Conservation (phyloP, 371 early-diverging fungal species). For the Mortierella polycephala region DNA sequence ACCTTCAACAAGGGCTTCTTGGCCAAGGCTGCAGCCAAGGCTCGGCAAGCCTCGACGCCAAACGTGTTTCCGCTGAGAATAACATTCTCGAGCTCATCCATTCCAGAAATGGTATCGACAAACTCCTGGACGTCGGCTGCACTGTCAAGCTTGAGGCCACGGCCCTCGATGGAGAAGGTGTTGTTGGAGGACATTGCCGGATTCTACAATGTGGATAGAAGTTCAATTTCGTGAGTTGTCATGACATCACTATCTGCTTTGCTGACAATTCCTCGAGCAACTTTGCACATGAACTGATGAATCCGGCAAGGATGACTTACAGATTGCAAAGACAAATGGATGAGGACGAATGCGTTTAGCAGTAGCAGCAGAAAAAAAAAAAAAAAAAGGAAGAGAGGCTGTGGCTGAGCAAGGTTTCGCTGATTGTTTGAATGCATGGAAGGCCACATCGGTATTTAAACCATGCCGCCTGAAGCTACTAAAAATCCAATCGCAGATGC, state of each 20-base stretch:
- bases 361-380: neutral
- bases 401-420: neutral
- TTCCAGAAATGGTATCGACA: slow-evolving; percentile 72
- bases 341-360: too few relatives aligned
- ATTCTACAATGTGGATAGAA: too few relatives aligned
- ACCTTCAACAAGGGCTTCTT: slow-evolving; percentile 79
- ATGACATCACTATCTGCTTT: too few relatives aligned
- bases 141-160: slow-evolving; percentile 84
- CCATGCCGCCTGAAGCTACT: too few relatives aligned
- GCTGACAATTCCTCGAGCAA: too few relatives aligned
- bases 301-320: neutral
- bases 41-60: slow-evolving; percentile 92
- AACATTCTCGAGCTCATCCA: slow-evolving; percentile 78
- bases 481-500: too few relatives aligned
- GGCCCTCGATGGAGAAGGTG: slow-evolving; percentile 71
- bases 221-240: too few relatives aligned
- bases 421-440: too few relatives aligned
- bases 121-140: slow-evolving; percentile 83
- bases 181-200: slow-evolving; percentile 27
- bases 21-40: slow-evolving; percentile 81
- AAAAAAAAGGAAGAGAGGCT: slow-evolving; percentile 12
- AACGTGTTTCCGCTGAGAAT: slow-evolving; percentile 93
- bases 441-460: too few relatives aligned
- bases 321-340: neutral
- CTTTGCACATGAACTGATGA: neutral